phyloP scores from a whole-genome alignment of 805 yeast species.

The Yamadazyma ubonensis region DNA sequence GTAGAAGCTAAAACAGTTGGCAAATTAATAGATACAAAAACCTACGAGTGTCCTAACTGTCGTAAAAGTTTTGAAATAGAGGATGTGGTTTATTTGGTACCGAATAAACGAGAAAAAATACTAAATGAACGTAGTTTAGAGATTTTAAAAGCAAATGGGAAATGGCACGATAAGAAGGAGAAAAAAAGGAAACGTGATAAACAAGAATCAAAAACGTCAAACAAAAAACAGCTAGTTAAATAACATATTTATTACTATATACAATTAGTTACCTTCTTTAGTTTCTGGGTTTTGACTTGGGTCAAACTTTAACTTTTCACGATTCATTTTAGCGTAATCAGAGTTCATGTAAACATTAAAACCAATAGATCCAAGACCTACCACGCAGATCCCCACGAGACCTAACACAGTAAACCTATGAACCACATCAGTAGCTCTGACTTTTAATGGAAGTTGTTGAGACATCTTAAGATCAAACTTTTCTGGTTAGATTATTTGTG shows the following conservation, averaged over 20 bases:
- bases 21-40: constrained; percentile 15
- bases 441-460: constrained; percentile 38
- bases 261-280: constrained; percentile 6
- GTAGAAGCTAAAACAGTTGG: constrained; percentile 24
- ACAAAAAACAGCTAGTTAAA: not conserved
- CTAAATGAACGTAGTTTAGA: not conserved
- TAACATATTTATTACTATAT: constrained; percentile 3
- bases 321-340: constrained; percentile 43
- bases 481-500: not conserved
- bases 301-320: constrained; percentile 37
- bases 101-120: constrained; percentile 11
- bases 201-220: constrained; percentile 4
- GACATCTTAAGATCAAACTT: constrained; percentile 12
- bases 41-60: constrained; percentile 34
- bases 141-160: constrained; percentile 10
- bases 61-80: constrained; percentile 19
- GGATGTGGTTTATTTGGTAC: constrained; percentile 36
- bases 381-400: constrained; percentile 40
- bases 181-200: not conserved
- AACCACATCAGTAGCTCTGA: constrained; percentile 43
- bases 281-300: too few species aligned
- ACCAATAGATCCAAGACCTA: constrained; percentile 38
- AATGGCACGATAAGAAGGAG: constrained; percentile 10
- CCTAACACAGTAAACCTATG: constrained; percentile 45
- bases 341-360: constrained; percentile 45